phyloP scores from a whole-genome alignment of 352 stramenopile species.

The Phytophthora macrochlamydospora region DNA sequence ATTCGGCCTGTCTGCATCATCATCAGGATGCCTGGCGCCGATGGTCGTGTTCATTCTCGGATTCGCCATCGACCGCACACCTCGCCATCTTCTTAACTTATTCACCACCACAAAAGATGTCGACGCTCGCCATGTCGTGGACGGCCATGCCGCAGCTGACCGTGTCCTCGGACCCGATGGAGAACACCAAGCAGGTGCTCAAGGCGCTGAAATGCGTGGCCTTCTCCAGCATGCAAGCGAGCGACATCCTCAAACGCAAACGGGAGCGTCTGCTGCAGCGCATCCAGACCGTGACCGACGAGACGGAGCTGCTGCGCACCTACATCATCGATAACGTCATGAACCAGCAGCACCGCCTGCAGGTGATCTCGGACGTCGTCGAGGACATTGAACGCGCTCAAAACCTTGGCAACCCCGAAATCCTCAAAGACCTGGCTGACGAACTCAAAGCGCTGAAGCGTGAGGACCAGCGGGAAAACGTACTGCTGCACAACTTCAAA shows the following conservation, averaged over 20 bases:
- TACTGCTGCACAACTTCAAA: constrained; percentile 49
- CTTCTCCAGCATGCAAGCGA: constrained; percentile 63
- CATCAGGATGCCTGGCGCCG: not conserved
- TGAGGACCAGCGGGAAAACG: constrained; percentile 48
- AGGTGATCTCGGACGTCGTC: constrained; percentile 50
- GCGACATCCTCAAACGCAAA: constrained; percentile 56
- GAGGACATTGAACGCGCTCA: constrained; percentile 65
- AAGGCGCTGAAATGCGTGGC: constrained; percentile 70
- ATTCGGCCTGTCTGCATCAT: not conserved
- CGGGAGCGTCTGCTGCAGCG: constrained; percentile 50
- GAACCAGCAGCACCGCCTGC: constrained; percentile 45
- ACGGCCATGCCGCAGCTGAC: constrained; percentile 26
- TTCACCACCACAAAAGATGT: constrained; percentile 27
- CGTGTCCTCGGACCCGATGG: constrained; percentile 32
- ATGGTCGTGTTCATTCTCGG: not conserved
- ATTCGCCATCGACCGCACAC: not conserved
- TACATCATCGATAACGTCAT: constrained; percentile 58
- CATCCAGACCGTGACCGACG: constrained; percentile 43
- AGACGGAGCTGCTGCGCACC: constrained; percentile 57
- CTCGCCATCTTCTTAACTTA: not conserved
- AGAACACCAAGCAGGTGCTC: constrained; percentile 65
- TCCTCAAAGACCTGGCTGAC: constrained; percentile 53
- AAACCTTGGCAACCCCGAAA: constrained; percentile 50
- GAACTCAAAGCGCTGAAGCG: constrained; percentile 55
- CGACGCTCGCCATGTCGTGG: constrained; percentile 37